Base-by-base conservation (phyloP, 495 filamentous ascomycete species). In the Daldinia loculata region DNA sequence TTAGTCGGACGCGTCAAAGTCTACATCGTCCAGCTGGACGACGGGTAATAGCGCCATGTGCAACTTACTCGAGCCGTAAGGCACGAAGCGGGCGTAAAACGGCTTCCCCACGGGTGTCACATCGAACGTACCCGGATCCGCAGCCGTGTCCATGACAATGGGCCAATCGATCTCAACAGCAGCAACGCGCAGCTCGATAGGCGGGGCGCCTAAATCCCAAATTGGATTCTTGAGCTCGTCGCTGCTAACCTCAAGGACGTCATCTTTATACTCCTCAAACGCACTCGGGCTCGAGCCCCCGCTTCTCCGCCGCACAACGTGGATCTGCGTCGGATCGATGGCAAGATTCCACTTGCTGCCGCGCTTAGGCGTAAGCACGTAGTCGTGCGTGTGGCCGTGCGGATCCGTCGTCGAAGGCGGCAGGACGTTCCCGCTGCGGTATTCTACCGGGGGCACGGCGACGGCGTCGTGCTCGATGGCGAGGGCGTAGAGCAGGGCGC, bases 41-140 rank as follows among this genome's bases (percentile, higher is more conserved):
- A 74, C 53, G 9, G 88, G 87, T 61, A 90, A 74, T 66, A 89
- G 85, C 12, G 84, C 83, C 81, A 89, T 88, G 75, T 88, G 87
- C 52, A 87, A 67, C 78, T 89, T 89, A 53, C 85, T 83, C 67
- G 80, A 82, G 4, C 84, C 87, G 75, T 87, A 88, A 27, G 88
- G 88, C 62, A 84, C 80, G 29, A 90, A 71, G 38, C 72, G 80
- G 15, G 81, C 80, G 61, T 80, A 70, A 27, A 79, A 78, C 19
- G 76, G 56, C 52, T 75, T 73, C 5, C 79, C 81, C 6, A 8
- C 17, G 0, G 57, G 34, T 39, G 22, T 53, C 14, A 75, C 68
- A 12, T 62, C 63, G 55, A 77, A 83, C 78, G 30, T 78, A 72
- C 67, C 80, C 71, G 58, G 80, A 26, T 77, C 81, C 6, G 84